phyloP scores from a whole-genome alignment of 2,329 filamentous ascomycete genomes.

The Diaporthe citrichinensis region DNA sequence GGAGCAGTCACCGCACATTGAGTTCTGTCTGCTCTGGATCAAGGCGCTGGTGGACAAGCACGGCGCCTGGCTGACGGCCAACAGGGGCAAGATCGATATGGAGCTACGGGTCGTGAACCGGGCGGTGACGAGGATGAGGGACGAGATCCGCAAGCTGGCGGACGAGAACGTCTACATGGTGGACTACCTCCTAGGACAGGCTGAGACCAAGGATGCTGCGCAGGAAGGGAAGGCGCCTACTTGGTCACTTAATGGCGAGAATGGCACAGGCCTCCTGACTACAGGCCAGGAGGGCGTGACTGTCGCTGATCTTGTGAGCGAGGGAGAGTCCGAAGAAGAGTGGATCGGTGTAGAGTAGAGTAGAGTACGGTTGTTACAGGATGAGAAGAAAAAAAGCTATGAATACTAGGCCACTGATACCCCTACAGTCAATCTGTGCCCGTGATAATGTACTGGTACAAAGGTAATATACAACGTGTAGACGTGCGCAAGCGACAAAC shows the following conservation, averaged over 20 bases:
- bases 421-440: conserved; percentile 8
- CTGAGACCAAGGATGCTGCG: conserved; percentile 49
- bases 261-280: conserved; percentile 50
- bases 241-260: conserved; percentile 41
- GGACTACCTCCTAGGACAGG: conserved; percentile 80
- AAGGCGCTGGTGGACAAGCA: conserved; percentile 86
- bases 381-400: conserved; percentile 12
- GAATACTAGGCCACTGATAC: conserved; percentile 35
- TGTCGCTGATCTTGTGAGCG: conserved; percentile 49
- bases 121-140: conserved; percentile 83
- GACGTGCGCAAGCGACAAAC: neutral
- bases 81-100: conserved; percentile 83
- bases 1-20: conserved; percentile 91
- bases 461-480: neutral
- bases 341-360: conserved; percentile 65
- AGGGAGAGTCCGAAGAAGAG: conserved; percentile 55
- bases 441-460: neutral
- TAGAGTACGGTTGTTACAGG: conserved; percentile 47
- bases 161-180: conserved; percentile 93
- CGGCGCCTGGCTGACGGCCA: conserved; percentile 86
- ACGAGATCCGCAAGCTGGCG: conserved; percentile 84
- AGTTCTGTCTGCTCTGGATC: conserved; percentile 96
- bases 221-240: conserved; percentile 44
- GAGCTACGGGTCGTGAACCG: conserved; percentile 88
- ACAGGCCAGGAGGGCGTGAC: conserved; percentile 44